Evolutionary conservation across 345 rosid species (phyloP), one percentile per base, ranked within the genome.

Genomic region (Salix caprea): DNA sequence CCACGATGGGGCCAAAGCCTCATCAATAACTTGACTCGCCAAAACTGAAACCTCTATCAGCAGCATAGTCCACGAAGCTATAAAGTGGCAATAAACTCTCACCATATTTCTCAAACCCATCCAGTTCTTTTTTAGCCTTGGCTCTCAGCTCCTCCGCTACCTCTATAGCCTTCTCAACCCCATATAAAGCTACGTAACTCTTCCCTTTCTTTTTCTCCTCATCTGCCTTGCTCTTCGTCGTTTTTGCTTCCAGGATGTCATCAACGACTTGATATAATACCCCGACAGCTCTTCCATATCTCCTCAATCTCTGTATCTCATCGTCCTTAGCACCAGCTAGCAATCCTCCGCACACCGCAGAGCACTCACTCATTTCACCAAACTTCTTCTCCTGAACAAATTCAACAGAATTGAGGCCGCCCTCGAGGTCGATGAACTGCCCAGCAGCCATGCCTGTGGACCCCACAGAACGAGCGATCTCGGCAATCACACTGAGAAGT

Each of bases 381-480:
- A 83, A 93, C 71, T 93, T 96, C 86, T 96, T 96, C 87, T 96
- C 96, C 62, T 90, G 96, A 65, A 83, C 89, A 39, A 89, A 92
- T 40, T 88, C 91, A 65, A 86, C 71, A 0, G 87, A 84, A 32
- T 87, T 86, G 13, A 91, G 88, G 11, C 86, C 89, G 19, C 98
- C 98, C 77, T 93, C 91, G 15, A 93, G 93, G 81, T 96, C 97
- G 32, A 91, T 87, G 82, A 88, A 96, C 88, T 96, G 98, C 16
- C 99, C 98, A 1, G 99, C 98, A 70, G 97, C 96, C 98, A 95
- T 95, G 74, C 97, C 99, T 4, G 91, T 86, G 36, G 98, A 95
- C 1, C 99, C 99, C 46, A 95, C 98, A 11, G 93, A 80, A 76
- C 93, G 96, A 44, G 99, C 98, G 6, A 95, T 95, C 89, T 95